A percentile compares a stretch with the other conserved stretches of the same genome.
These are phyloP conservation scores for Penicillium macrosclerotiorum DNA, from an alignment of 495 filamentous ascomycete species.

Conservation along the genomic window DNA sequence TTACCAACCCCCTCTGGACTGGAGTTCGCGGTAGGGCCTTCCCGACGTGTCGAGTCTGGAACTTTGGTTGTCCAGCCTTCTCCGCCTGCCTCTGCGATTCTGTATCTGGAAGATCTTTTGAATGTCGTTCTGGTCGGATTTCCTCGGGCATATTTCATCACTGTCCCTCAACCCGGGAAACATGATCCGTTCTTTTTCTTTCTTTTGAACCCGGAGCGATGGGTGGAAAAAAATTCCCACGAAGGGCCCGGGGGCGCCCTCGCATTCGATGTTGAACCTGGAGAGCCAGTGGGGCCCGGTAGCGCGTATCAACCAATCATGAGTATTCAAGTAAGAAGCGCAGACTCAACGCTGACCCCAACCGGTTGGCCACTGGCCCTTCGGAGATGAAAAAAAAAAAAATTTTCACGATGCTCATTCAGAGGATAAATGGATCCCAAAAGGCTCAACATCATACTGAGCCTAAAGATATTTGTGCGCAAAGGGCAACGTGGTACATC, in stretches of 20 bases:
- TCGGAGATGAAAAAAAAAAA: background rate
- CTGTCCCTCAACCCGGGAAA: too few species aligned
- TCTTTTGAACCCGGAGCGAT: background rate
- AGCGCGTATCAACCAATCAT: conserved; percentile 4
- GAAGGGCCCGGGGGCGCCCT: background rate
- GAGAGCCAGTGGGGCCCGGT: conserved; percentile 11
- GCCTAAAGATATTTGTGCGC: background rate
- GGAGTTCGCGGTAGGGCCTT: too few species aligned
- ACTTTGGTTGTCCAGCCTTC: too few species aligned
- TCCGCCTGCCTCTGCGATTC: too few species aligned
- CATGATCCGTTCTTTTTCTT: background rate
- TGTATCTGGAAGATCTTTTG: too few species aligned
- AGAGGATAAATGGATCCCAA: background rate
- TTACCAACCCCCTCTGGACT: too few species aligned
- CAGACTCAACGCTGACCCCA: conserved; percentile 4
- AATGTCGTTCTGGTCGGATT: too few species aligned
- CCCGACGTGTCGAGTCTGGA: too few species aligned
- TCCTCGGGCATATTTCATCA: too few species aligned
- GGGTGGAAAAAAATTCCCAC: background rate
- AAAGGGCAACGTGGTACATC: too few species aligned
- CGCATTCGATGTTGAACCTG: conserved; percentile 13
- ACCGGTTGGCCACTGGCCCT: conserved; percentile 10
- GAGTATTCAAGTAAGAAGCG: conserved; percentile 1
- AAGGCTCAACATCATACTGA: too few species aligned
- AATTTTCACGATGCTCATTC: background rate